Evolutionary conservation across 495 filamentous ascomycete species (phyloP), one percentile per base, ranked within the genome.

Genomic region (Hypomontagnella submonticulosa): DNA sequence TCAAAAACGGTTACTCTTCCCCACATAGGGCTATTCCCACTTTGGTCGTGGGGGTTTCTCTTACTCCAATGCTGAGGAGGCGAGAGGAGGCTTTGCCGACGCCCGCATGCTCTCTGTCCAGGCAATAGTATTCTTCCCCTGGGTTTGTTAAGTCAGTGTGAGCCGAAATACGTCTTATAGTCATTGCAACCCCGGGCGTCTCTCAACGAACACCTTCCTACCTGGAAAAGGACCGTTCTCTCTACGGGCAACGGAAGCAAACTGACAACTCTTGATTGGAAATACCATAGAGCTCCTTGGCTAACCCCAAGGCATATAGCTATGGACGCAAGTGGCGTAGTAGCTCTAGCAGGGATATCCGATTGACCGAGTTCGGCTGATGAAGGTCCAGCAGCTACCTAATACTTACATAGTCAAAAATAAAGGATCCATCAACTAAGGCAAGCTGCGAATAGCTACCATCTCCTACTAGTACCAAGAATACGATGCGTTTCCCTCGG

Each of bases 391-490:
- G 46, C 3, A 48, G 40, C 57, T 67, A 62, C 57, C 47, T 62
- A 67, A 62, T 58, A 54, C 40, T 62, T 62, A 61, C 58, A 67
- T 62, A 58, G 53, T 62, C 33, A 51, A 53, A 27, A 67, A 60
- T 36, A 34, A 43, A 18, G 54, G 65, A 54, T 57, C 65, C 65
- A 63, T 68, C 48, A 46, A 18, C 59, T 63, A 63, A 47, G 38
- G 20, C 51, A 23, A 54, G 34, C 53, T 59, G 41, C 54, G 65
- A 59, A 68, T 63, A 55, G 41, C 54, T 53, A 55, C 65, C 15
- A 61, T 18, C 3, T 41, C 23, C 49, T 59, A 15, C 13, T 36
- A 49, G 48, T 12, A 58, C 46, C n/a, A 11, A 51, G 27, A 59
- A 54, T 42, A 63, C 41, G 49, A 55, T 63, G 48, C 46, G 44